These are phyloP conservation scores for Linum lewisii DNA, from an alignment of 345 rosid genomes.

Conservation along the genomic window DNA sequence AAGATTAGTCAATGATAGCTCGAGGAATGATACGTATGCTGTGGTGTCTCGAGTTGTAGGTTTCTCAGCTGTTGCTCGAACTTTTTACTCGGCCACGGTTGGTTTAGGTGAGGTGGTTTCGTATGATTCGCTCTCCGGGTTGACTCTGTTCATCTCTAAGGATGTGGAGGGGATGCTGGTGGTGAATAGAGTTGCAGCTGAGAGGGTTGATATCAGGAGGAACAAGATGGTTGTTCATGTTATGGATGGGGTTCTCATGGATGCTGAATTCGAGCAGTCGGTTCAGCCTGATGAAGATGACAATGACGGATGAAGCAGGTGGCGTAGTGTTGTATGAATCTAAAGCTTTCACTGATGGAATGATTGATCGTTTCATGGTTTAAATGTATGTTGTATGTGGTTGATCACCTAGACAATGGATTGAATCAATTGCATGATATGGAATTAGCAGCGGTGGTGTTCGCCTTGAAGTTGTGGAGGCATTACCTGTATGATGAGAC, in stretches of 20 bases:
- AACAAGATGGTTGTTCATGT: constrained; percentile 41
- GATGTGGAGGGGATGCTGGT: constrained; percentile 34
- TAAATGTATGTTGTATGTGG: too few relatives aligned
- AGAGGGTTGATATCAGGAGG: constrained; percentile 38
- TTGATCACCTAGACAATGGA: too few relatives aligned
- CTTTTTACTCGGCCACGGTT: constrained; percentile 24
- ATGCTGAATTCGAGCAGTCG: constrained; percentile 68
- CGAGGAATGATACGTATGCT: constrained; percentile 40
- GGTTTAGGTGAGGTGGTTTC: constrained; percentile 26
- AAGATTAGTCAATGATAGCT: constrained; percentile 25
- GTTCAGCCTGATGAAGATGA: constrained; percentile 34
- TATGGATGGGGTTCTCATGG: constrained; percentile 80
- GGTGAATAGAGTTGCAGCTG: constrained; percentile 50
- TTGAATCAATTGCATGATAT: too few relatives aligned
- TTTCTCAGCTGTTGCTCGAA: constrained; percentile 61
- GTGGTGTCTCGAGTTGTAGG: constrained; percentile 54
- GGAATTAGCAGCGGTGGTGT: too few relatives aligned
- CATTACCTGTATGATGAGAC: too few relatives aligned
- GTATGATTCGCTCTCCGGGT: constrained; percentile 65
- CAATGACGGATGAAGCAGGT: background rate
- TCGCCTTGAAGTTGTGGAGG: too few relatives aligned
- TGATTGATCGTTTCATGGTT: too few relatives aligned
- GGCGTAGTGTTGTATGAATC: too few relatives aligned
- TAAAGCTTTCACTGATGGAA: too few relatives aligned
- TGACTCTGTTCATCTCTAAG: constrained; percentile 32